Base-by-base conservation (phyloP, 768 basidiomycete species). In the Auriscalpium vulgare region DNA sequence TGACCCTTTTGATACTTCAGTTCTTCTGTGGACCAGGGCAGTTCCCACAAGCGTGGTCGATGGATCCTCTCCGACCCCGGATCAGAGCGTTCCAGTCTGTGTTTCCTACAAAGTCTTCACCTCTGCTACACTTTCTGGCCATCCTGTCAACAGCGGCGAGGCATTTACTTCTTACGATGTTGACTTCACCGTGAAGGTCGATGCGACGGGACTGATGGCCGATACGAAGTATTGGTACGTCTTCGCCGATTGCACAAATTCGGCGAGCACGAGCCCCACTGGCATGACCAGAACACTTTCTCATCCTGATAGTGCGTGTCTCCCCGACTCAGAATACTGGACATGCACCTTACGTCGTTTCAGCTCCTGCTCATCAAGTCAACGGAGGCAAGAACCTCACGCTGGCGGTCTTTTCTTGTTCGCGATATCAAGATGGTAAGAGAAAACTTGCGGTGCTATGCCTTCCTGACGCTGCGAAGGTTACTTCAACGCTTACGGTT, bases 401-500 rank as follows among this genome's bases (percentile, higher is more conserved):
- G 1, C 64, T 84, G n/a, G 81, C 80, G 1, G 78, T 83, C 2
- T 83, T 82, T 66, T 81, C 79, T 8, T 83, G 81, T 63, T 80
- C 80, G 4, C 78, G 77, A 54, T 80, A 69, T 61, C 81, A 79
- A 66, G 68, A 71, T 44, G 78, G 79, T 75, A 52, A 21, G 68
- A 60, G 50, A 6, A 21, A 16, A 9, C 29, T 29, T 29, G 29
- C 29, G 29, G 29, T 29, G 29, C 29, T 7, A 3, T 29, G 29
- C 29, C 4, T 29, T 29, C 29, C 51, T 17, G 36, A 40, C 8
- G 10, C 2, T 23, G 29, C 13, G 46, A 60, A 78, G 80, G 81
- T 1, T 81, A 74, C 68, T 84, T 83, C 71, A 83, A 82, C 66
- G 81, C 81, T 10, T 84, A 83, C 62, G 79, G 78, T 4, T 72